Evolutionary conservation across 352 stramenopile species (phyloP).

Genomic region (Phytophthora melonis): DNA sequence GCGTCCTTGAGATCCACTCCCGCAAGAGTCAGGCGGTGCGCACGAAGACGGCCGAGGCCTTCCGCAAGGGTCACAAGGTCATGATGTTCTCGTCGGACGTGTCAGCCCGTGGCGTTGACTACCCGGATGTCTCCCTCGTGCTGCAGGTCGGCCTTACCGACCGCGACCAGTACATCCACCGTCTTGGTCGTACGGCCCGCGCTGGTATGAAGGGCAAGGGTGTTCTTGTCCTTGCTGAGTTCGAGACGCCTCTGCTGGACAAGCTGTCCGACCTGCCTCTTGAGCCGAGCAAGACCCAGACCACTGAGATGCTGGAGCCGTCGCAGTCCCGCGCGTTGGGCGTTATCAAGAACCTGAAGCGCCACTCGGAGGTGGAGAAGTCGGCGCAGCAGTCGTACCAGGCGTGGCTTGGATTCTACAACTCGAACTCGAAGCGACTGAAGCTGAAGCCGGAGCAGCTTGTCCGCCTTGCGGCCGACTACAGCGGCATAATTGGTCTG

Average conservation of each 20-base stretch:
- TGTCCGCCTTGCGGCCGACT: slow-evolving; percentile 82
- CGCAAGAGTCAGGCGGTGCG: slow-evolving; percentile 93
- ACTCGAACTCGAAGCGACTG: slow-evolving; percentile 71
- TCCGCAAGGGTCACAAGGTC: slow-evolving; percentile 87
- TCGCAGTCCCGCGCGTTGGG: slow-evolving; percentile 35
- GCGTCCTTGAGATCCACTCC: slow-evolving; percentile 96
- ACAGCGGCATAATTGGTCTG: slow-evolving; percentile 62
- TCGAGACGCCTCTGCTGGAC: slow-evolving; percentile 81
- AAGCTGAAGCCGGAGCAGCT: slow-evolving; percentile 58
- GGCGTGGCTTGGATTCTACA: slow-evolving; percentile 97
- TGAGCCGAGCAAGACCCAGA: slow-evolving; percentile 31
- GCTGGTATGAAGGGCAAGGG: slow-evolving; percentile 89
- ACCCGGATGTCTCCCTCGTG: slow-evolving; percentile 93
- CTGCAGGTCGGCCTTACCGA: slow-evolving; percentile 88
- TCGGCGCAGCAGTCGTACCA: slow-evolving; percentile 92
- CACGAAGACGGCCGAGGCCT: slow-evolving; percentile 89
- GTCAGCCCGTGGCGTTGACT: slow-evolving; percentile 95
- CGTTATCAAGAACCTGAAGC: slow-evolving; percentile 53
- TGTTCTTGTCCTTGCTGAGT: slow-evolving; percentile 86
- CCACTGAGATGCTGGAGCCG: slow-evolving; percentile 23
- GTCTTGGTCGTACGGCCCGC: slow-evolving; percentile 93
- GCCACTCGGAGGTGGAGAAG: slow-evolving; percentile 71
- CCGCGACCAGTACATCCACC: slow-evolving; percentile 96
- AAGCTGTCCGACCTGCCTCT: slow-evolving; percentile 79
- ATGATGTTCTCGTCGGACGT: slow-evolving; percentile 97